A percentile compares a stretch with the other conserved stretches of the same genome.
Evolutionary conservation across 1,284 basidiomycete species (phyloP).

Genomic region (Apiotrichum montevideense): DNA sequence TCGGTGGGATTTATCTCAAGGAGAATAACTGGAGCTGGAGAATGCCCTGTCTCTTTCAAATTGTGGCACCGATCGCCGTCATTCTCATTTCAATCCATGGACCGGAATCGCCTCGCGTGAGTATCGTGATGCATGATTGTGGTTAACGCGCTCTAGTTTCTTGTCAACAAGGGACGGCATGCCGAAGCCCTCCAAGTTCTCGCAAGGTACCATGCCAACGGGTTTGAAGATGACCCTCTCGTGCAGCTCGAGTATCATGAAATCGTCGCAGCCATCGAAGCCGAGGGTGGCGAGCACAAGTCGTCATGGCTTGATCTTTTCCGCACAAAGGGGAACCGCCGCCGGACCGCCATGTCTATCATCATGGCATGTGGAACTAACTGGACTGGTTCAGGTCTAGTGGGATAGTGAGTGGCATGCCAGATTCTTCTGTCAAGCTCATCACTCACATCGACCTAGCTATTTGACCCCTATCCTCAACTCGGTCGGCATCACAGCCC

Average conservation of each 20-base stretch:
- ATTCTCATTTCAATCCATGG: conserved; percentile 1
- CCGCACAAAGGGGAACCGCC: conserved; percentile 30
- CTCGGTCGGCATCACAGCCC: conserved; percentile 29
- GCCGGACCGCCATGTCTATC: conserved; percentile 28
- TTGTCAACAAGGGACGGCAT: conserved; percentile 9
- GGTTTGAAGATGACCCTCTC: conserved; percentile 7
- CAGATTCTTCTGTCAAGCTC: background rate
- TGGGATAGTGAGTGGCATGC: conserved; percentile 24
- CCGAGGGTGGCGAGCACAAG: conserved; percentile 15
- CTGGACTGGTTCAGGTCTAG: conserved; percentile 30
- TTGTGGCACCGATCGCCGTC: conserved; percentile 6
- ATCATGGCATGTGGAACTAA: conserved; percentile 20
- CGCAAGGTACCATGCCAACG: conserved; percentile 19
- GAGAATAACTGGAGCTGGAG: conserved; percentile 20
- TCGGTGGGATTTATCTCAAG: conserved; percentile 23
- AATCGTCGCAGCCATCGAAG: conserved; percentile 25
- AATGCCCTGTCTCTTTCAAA: conserved; percentile 14
- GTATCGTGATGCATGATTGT: background rate
- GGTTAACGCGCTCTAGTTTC: background rate
- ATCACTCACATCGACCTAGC: conserved; percentile 1
- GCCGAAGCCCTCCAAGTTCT: conserved; percentile 10
- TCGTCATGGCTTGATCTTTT: conserved; percentile 32
- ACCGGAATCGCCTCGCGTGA: conserved; percentile 9
- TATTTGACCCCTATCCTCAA: conserved; percentile 31
- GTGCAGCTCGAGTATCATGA: conserved; percentile 20